phyloP scores from a whole-genome alignment of 768 basidiomycete species.

The Leccinellum rugosiceps region DNA sequence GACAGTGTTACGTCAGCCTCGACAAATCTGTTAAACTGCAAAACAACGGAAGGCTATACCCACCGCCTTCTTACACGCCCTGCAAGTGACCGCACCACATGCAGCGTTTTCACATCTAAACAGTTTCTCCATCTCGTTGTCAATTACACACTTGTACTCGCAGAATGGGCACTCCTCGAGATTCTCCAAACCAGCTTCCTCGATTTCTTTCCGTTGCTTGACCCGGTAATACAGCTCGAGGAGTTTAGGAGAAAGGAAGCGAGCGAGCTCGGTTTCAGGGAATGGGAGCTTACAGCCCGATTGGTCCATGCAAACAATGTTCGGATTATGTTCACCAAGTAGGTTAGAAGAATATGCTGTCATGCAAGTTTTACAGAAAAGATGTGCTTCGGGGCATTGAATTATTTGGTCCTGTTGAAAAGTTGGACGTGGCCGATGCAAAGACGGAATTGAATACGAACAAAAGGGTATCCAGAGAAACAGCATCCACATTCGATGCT shows the following conservation, averaged over 20 bases:
- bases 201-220: constrained; percentile 75
- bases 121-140: constrained; percentile 61
- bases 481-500: constrained; percentile 90
- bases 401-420: constrained; percentile 68
- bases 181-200: constrained; percentile 71
- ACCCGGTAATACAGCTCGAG: constrained; percentile 70
- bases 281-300: constrained; percentile 70
- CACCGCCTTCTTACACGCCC: constrained; percentile 72
- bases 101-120: constrained; percentile 55
- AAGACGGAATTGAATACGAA: constrained; percentile 35
- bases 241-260: constrained; percentile 65
- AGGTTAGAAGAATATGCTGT: constrained; percentile 62
- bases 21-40: not conserved
- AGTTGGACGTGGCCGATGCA: not conserved
- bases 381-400: constrained; percentile 86
- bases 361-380: constrained; percentile 79
- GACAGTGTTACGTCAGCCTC: not conserved
- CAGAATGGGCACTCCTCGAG: constrained; percentile 92
- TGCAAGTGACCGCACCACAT: constrained; percentile 75
- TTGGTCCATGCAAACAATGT: constrained; percentile 80
- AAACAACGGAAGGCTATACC: constrained; percentile 19
- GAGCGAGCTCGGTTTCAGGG: constrained; percentile 61
- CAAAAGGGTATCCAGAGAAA: constrained; percentile 69
- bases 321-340: constrained; percentile 59
- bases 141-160: constrained; percentile 81